Evolutionary conservation across 1,139 yeast species (phyloP).

Genomic region (Saccharomyces pastorianus): DNA sequence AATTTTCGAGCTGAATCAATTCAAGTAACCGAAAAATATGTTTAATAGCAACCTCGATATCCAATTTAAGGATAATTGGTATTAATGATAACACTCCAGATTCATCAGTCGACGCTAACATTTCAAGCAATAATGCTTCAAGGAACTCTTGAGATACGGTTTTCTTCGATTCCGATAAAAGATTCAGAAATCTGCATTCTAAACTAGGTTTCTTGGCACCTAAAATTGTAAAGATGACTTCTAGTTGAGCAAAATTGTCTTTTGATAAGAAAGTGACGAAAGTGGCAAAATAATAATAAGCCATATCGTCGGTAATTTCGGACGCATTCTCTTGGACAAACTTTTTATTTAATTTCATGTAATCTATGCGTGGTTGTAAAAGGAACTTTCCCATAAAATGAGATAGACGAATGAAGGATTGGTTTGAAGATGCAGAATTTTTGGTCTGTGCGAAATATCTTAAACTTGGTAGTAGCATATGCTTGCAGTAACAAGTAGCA

Average conservation of each 20-base stretch:
- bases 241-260: constrained; percentile 31
- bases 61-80: constrained; percentile 39
- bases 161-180: constrained; percentile 38
- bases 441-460: constrained; percentile 13
- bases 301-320: constrained; percentile 9
- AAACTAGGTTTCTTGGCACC: constrained; percentile 36
- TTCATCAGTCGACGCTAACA: constrained; percentile 7
- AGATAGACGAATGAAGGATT: constrained; percentile 7
- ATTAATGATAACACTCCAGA: constrained; percentile 32
- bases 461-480: constrained; percentile 19
- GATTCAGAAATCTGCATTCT: constrained; percentile 24
- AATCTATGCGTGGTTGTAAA: constrained; percentile 14
- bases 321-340: constrained; percentile 13
- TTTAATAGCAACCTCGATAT: constrained; percentile 43
- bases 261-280: constrained; percentile 21
- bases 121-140: constrained; percentile 30
- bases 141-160: constrained; percentile 44
- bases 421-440: background rate
- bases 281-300: constrained; percentile 19
- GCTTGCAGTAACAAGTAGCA: constrained; percentile 16
- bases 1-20: constrained; percentile 15
- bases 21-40: constrained; percentile 31
- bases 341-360: constrained; percentile 14
- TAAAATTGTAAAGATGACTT: constrained; percentile 35
- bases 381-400: constrained; percentile 13